Base-by-base conservation (phyloP, 2,329 filamentous ascomycete genomes). In the Gliomastix tumulicola region DNA sequence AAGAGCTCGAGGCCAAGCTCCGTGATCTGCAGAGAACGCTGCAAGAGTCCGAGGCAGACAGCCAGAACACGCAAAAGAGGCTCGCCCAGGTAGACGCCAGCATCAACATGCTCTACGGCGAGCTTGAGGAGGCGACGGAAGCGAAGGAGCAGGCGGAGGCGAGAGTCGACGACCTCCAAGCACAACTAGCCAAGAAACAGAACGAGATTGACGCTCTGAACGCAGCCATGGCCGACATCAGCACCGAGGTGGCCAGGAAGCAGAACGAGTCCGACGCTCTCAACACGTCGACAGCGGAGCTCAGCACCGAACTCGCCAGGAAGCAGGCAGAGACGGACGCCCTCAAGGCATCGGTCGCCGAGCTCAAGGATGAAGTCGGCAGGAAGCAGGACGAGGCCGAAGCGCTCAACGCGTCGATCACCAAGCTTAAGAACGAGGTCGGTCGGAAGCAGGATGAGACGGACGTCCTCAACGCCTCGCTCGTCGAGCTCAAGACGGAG, bases 401-500 rank as follows among this genome's bases (percentile, higher is more conserved):
- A 18, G 43, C 38, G 5, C 34, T 36, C 18, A 30, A 49, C 8
- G 40, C 44, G 9, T 46, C 43, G 16, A 16, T 7, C 34, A 36
- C 18, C 31, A 49, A 10, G 39, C 44, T 8, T 45, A 42, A 16
- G 66, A 66, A 33, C 62, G 25, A 28, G 25, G 25, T n/a, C 13
- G 17, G n/a, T 9, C n/a, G 17, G 25, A 71, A 69, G 56, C 68
- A 74, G 37, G 60, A 65, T 32, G 68, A 74, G 42, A 49, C 74
- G 23, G 70, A 74, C 35, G 56, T 59, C 37, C 59, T 73, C 36
- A 72, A 71, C 53, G 59, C 66, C 49, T 65, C 67, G 49, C 53
- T 77, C 37, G 68, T 72, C 22, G 73, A 78, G 56, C 64, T 75
- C 51, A 79, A 79, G 65, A 78, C 74, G 36, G 75, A 79, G 48